Base-by-base conservation (phyloP, 164 flowering plant genomes). In the Buxus sempervirens region DNA sequence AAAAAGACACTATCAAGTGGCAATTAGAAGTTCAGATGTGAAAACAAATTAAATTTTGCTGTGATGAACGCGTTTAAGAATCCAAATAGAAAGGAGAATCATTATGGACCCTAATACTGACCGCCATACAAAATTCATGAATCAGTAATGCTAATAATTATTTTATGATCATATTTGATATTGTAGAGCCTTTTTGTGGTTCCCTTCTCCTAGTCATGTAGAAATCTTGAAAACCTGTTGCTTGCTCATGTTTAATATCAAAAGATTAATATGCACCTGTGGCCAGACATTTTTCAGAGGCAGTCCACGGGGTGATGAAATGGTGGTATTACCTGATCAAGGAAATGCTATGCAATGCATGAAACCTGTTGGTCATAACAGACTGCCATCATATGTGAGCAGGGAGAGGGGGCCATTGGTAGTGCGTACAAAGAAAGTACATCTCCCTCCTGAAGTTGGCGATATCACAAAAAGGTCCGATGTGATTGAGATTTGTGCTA, bases 401-500 rank as follows among this genome's bases (percentile, higher is more conserved):
- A 70, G 68, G 75, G 73, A 74, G 26, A 67, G 67, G 22, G 60
- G 54, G 53, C 48, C 61, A 22, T 25, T 28, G 10, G 49, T 45
- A 49, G 59, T 77, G 12, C 62, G 68, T 15, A 13, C 75, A 22
- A 73, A 32, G 45, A 67, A 66, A 18, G 61, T 49, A 41, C 53
- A 16, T 49, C 63, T 41, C 23, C 19, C 67, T 45, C 49, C 58
- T 16, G 54, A 60, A 54, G 58, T 49, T 62, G 71, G 45, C 7
- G 48, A 68, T 62, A 12, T 66, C 21, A 70, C 45, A 64, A 65
- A 54, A 61, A 69, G 60, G 58, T 63, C 60, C 13, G 78, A 72
- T 49, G 9, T 27, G 36, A 73, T 81, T 65, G 67, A 70, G 66
- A 74, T 81, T 62, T 73, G 73, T 45, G 67, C 59, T 28, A 78